phyloP scores from a whole-genome alignment of 177 flowering plant genomes.

The Tripterygium wilfordii region DNA sequence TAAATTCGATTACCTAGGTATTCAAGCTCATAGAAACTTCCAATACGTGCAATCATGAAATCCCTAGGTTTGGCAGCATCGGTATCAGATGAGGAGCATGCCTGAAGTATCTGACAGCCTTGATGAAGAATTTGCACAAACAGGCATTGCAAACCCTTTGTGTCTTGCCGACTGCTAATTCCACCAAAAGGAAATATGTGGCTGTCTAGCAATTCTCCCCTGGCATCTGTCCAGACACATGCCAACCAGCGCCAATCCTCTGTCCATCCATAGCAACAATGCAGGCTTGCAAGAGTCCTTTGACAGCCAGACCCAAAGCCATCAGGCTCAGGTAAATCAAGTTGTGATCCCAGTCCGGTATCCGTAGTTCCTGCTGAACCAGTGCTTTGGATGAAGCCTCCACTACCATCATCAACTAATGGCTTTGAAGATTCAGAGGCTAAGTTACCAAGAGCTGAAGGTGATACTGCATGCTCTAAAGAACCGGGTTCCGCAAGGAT shows the following conservation, averaged over 20 bases:
- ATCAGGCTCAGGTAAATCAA: conserved; percentile 60
- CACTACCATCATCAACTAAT: conserved; percentile 51
- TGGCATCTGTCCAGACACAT: conserved; percentile 96
- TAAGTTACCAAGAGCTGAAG: conserved; percentile 28
- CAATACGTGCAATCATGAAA: conserved; percentile 87
- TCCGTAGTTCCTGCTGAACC: conserved; percentile 48
- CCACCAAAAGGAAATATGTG: conserved; percentile 96
- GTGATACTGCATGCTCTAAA: conserved; percentile 60
- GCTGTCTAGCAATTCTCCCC: conserved; percentile 94
- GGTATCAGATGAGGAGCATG: conserved; percentile 57
- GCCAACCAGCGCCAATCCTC: conserved; percentile 99
- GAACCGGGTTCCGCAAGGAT: conserved; percentile 91
- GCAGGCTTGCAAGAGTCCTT: conserved; percentile 62
- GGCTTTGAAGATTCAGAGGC: conserved; percentile 46
- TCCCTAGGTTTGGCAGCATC: conserved; percentile 70
- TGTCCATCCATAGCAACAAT: conserved; percentile 99
- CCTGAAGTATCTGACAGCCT: conserved; percentile 84
- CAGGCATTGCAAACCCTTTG: conserved; percentile 89
- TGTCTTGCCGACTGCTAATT: conserved; percentile 93
- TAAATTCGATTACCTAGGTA: conserved; percentile 59
- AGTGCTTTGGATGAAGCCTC: conserved; percentile 39
- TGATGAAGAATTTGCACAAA: conserved; percentile 91
- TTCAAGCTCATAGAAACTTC: conserved; percentile 92
- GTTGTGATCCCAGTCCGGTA: conserved; percentile 49
- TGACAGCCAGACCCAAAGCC: conserved; percentile 42